phyloP scores from a whole-genome alignment of 2,329 filamentous ascomycete species.

The Calonectria multiphialidica region DNA sequence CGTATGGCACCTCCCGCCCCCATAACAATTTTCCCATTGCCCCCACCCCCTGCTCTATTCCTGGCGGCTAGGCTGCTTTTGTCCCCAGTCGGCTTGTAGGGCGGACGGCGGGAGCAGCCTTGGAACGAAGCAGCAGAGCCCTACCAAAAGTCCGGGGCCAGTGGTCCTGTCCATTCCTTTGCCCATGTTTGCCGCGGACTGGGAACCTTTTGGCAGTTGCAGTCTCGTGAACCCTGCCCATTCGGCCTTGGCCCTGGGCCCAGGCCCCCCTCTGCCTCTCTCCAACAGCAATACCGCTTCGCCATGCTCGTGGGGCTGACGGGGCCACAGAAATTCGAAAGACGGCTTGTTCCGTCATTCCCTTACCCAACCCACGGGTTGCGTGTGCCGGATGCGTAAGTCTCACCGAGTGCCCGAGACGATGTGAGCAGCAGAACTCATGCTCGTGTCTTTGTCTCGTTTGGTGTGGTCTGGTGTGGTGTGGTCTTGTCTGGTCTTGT shows the following conservation, averaged over 20 bases:
- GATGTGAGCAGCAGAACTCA: neutral
- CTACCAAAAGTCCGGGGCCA: slow-evolving; percentile 25
- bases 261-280: slow-evolving; percentile 27
- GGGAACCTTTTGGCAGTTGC: slow-evolving; percentile 9
- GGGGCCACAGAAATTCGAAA: slow-evolving; percentile 10
- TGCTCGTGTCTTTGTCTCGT: too few species aligned
- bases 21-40: neutral
- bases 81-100: slow-evolving; percentile 20
- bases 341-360: slow-evolving; percentile 20
- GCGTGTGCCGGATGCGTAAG: slow-evolving; percentile 18
- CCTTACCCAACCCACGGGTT: slow-evolving; percentile 39
- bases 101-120: slow-evolving; percentile 29
- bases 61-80: slow-evolving; percentile 30
- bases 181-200: slow-evolving; percentile 7
- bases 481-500: neutral
- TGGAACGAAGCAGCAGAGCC: slow-evolving; percentile 21
- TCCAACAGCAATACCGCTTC: slow-evolving; percentile 28
- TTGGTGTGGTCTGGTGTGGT: too few species aligned
- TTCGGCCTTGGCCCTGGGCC: slow-evolving; percentile 15
- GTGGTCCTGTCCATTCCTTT: slow-evolving; percentile 23
- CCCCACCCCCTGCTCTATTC: slow-evolving; percentile 18
- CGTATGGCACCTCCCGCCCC: slow-evolving; percentile 7
- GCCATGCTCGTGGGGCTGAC: slow-evolving; percentile 35
- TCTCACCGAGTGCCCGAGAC: slow-evolving; percentile 16
- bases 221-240: slow-evolving; percentile 19